Conservation (phyloP, 805 yeast genomes). For the Metschnikowia matae region DNA sequence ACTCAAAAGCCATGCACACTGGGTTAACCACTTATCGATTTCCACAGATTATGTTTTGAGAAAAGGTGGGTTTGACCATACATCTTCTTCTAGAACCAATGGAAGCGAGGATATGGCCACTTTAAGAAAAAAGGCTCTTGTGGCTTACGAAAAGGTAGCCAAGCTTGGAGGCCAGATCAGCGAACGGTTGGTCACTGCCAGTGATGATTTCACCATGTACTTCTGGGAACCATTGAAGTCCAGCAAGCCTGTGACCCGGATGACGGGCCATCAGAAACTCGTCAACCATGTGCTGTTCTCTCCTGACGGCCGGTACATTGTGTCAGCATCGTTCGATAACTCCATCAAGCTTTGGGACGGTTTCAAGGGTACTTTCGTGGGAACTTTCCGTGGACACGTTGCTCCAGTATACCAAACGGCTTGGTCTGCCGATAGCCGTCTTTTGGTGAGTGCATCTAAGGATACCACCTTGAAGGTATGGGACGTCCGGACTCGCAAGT, state of each 20-base stretch:
- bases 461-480: constrained; percentile 95
- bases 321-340: constrained; percentile 93
- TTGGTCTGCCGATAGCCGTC: constrained; percentile 93
- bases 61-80: constrained; percentile 82
- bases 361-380: constrained; percentile 78
- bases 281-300: constrained; percentile 95
- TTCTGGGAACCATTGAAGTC: constrained; percentile 88
- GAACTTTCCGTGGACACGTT: constrained; percentile 94
- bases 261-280: constrained; percentile 97
- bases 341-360: constrained; percentile 97
- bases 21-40: constrained; percentile 93
- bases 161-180: constrained; percentile 48
- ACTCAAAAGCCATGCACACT: constrained; percentile 88
- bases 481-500: constrained; percentile 85
- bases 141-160: constrained; percentile 60
- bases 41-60: constrained; percentile 87
- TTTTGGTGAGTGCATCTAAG: constrained; percentile 89
- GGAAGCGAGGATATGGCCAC: constrained; percentile 23
- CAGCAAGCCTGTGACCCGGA: constrained; percentile 80
- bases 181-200: constrained; percentile 89
- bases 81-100: constrained; percentile 42
- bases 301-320: constrained; percentile 89
- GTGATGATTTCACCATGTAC: constrained; percentile 97
- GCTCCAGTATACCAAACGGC: constrained; percentile 97
- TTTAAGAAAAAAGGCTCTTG: constrained; percentile 48